These are phyloP conservation scores for Posidonia oceanica DNA, from an alignment of 116 monocot species.

Conservation along the genomic window DNA sequence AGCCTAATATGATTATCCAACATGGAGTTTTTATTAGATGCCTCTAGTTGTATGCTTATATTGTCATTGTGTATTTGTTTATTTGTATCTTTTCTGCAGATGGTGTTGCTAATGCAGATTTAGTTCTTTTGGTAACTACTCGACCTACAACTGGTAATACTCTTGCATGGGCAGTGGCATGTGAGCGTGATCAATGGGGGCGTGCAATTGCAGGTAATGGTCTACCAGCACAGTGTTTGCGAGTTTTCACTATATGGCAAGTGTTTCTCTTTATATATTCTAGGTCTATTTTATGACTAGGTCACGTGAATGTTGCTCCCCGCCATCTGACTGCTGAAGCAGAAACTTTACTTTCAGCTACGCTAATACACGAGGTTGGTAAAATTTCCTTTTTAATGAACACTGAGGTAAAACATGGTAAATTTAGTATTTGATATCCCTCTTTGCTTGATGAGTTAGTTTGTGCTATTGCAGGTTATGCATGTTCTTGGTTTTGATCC, in stretches of 20 bases:
- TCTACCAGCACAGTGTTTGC: neutral
- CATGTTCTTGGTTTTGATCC: conserved; percentile 99
- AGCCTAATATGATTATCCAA: too few species aligned
- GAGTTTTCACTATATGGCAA: neutral
- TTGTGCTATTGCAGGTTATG: conserved; percentile 61
- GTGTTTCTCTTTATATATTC: neutral
- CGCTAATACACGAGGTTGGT: conserved; percentile 81
- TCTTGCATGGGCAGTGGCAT: conserved; percentile 99
- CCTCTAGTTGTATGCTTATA: neutral
- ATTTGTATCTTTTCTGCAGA: conserved; percentile 33
- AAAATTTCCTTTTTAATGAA: neutral
- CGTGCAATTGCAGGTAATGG: conserved; percentile 90
- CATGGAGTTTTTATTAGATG: too few species aligned
- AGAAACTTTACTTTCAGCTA: conserved; percentile 89
- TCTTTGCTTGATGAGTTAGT: neutral
- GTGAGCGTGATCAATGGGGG: conserved; percentile 99
- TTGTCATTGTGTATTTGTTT: conserved; percentile 1
- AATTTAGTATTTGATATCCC: neutral
- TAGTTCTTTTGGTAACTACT: conserved; percentile 95
- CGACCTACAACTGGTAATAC: conserved; percentile 97
- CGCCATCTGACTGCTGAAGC: conserved; percentile 98
- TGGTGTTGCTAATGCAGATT: conserved; percentile 82
- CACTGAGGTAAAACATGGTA: neutral
- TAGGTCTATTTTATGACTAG: conserved; percentile 16
- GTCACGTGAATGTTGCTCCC: conserved; percentile 99